Evolutionary conservation across 805 yeast genomes (phyloP).

Genomic region (Metschnikowia shivogae): DNA sequence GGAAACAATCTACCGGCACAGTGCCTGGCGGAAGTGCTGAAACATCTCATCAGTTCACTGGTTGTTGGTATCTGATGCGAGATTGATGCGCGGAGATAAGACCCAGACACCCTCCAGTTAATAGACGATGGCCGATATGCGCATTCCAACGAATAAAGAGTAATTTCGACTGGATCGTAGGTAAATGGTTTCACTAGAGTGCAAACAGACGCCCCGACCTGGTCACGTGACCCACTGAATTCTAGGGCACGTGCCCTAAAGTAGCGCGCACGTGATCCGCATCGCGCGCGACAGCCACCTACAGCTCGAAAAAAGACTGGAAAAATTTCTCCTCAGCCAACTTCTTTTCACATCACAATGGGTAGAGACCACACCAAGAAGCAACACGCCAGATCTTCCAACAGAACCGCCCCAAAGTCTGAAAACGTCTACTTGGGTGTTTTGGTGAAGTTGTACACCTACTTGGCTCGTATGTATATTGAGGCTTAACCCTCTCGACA

Average conservation of each 20-base stretch:
- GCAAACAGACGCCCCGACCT: no score
- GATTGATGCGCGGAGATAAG: conserved; percentile 1
- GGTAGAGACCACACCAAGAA: conserved; percentile 96
- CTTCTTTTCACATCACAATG: conserved; percentile 44
- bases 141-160: not conserved
- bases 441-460: conserved; percentile 96
- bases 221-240: not conserved
- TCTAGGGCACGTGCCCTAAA: not conserved
- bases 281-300: not conserved
- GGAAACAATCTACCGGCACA: conserved; percentile 6
- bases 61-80: not conserved
- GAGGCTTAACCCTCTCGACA: conserved; percentile 5
- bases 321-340: conserved; percentile 4
- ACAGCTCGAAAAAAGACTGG: conserved; percentile 7
- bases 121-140: not conserved
- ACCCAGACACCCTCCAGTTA: not conserved
- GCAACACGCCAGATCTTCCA: conserved; percentile 94
- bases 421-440: conserved; percentile 98
- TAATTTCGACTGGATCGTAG: no score
- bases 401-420: conserved; percentile 99
- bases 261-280: not conserved
- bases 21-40: conserved; percentile 1
- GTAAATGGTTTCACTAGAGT: no score
- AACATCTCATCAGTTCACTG: conserved; percentile 4
- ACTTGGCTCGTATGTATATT: conserved; percentile 93